These are phyloP conservation scores for Penicillium freii DNA, from an alignment of 2,329 filamentous ascomycete genomes.

Conservation along the genomic window DNA sequence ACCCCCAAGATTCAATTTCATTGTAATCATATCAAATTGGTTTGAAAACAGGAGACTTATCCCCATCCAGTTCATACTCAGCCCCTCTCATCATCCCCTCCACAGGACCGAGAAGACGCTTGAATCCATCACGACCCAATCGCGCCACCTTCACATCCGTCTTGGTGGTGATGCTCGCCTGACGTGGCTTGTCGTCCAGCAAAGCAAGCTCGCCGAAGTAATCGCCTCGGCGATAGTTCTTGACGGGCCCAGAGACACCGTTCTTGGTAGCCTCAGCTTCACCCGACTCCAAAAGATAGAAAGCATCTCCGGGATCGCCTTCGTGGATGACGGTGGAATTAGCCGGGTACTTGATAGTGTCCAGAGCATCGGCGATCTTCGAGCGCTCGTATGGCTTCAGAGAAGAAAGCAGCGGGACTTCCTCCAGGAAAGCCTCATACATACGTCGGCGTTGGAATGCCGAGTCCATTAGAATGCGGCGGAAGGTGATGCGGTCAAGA, in stretches of 20 bases:
- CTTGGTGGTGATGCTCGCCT: conserved; percentile 79
- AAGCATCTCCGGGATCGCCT: conserved; percentile 86
- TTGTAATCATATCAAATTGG: conserved; percentile 21
- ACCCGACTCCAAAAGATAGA: conserved; percentile 86
- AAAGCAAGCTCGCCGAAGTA: conserved; percentile 96
- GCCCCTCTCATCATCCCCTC: conserved; percentile 86
- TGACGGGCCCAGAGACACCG: conserved; percentile 68
- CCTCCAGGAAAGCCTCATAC: conserved; percentile 95
- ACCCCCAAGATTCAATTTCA: conserved; percentile 13
- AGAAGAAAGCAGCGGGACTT: conserved; percentile 79
- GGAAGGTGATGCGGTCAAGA: conserved; percentile 92
- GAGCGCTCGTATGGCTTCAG: conserved; percentile 90
- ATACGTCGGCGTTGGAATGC: conserved; percentile 93
- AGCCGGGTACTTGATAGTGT: conserved; percentile 79
- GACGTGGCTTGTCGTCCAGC: conserved; percentile 88
- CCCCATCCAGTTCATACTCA: conserved; percentile 41
- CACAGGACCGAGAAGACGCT: conserved; percentile 85
- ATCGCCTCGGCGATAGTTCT: conserved; percentile 83
- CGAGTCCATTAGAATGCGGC: conserved; percentile 96
- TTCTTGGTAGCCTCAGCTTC: conserved; percentile 83
- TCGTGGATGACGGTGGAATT: conserved; percentile 85
- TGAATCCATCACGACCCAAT: conserved; percentile 90
- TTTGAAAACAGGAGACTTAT: conserved; percentile 26
- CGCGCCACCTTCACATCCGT: conserved; percentile 91
- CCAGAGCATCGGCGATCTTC: conserved; percentile 95